phyloP scores from a whole-genome alignment of 768 basidiomycete genomes.

The Tricholoma sp. region DNA sequence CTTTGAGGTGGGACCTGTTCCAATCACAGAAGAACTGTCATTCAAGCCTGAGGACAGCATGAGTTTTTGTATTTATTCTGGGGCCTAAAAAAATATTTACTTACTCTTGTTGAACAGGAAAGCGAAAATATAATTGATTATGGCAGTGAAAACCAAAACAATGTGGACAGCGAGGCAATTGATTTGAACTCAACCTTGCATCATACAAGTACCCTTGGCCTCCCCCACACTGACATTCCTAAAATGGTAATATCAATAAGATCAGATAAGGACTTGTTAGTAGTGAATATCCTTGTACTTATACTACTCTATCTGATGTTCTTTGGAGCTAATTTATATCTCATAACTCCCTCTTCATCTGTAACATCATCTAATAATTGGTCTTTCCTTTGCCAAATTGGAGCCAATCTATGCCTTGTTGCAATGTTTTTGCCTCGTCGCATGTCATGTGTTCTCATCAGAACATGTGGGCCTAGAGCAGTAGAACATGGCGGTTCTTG shows the following conservation, averaged over 20 bases:
- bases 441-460: background rate
- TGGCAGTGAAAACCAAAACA: too few relatives aligned
- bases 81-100: too few relatives aligned
- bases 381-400: background rate
- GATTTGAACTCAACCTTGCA: too few relatives aligned
- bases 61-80: too few relatives aligned
- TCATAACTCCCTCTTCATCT: background rate
- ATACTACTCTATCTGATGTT: background rate
- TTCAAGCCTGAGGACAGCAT: too few relatives aligned
- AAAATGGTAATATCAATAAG: background rate
- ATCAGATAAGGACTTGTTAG: background rate
- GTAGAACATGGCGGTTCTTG: background rate
- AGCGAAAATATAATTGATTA: too few relatives aligned
- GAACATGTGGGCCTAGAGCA: background rate
- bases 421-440: background rate
- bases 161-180: too few relatives aligned
- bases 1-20: too few relatives aligned
- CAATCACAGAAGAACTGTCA: too few relatives aligned
- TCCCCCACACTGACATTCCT: background rate
- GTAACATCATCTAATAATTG: background rate
- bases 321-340: background rate
- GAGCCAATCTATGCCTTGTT: background rate
- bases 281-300: background rate
- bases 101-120: too few relatives aligned
- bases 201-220: background rate